Conservation (phyloP, 768 basidiomycete genomes). For the Calvatia gigantea region DNA sequence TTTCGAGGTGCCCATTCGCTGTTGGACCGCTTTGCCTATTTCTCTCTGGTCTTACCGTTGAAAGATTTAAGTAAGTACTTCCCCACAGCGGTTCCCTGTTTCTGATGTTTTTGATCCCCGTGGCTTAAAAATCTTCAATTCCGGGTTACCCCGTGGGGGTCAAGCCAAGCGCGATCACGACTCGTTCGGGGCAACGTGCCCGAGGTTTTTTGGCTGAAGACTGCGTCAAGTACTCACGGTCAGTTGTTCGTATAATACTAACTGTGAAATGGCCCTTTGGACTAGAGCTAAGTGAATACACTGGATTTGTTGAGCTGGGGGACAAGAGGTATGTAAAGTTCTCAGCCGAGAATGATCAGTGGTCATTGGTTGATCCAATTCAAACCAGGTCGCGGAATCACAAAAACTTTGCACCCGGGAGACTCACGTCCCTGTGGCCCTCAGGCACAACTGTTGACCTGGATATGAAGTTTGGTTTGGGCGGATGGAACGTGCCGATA, state of each 20-base stretch:
- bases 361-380: not conserved
- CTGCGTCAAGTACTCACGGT: no score
- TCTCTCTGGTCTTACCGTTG: no score
- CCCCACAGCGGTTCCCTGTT: no score
- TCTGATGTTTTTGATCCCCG: conserved; percentile 1
- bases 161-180: not conserved
- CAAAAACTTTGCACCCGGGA: not conserved
- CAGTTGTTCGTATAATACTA: no score
- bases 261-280: no score
- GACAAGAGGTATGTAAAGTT: no score
- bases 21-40: no score
- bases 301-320: no score
- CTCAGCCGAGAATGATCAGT: no score
- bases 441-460: conserved; percentile 9
- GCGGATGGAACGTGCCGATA: conserved; percentile 7
- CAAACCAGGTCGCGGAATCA: not conserved
- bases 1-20: no score
- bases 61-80: no score
- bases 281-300: no score
- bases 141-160: not conserved
- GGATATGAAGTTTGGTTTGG: not conserved
- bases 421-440: not conserved
- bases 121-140: not conserved
- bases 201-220: not conserved
- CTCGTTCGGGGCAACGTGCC: not conserved